phyloP scores from a whole-genome alignment of 2,329 filamentous ascomycete genomes.

The Neonectria magnoliae region DNA sequence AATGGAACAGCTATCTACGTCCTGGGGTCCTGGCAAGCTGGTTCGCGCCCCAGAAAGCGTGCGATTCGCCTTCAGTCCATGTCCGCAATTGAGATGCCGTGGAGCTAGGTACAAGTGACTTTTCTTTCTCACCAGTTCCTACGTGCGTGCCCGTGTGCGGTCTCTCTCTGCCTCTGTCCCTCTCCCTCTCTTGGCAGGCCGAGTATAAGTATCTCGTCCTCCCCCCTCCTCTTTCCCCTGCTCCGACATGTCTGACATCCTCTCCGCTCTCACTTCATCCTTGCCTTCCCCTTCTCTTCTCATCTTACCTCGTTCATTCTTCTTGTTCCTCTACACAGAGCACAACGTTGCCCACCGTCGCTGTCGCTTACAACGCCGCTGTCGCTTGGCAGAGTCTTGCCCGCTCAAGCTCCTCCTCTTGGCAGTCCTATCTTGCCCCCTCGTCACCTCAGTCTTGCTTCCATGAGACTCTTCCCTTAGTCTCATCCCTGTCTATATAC shows the following conservation, averaged over 20 bases:
- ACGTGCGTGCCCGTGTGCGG: not conserved
- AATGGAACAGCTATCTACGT: not conserved
- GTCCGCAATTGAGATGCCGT: not conserved
- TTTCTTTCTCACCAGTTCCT: not conserved
- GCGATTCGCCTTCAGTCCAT: not conserved
- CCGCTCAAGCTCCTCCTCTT: not conserved
- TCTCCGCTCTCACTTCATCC: slow-evolving; percentile 12
- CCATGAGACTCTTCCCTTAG: not conserved
- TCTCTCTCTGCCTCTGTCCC: not conserved
- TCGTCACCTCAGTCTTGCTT: not conserved
- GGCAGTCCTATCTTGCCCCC: not conserved
- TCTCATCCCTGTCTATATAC: not conserved
- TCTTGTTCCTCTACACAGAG: not conserved
- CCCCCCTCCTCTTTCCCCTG: slow-evolving; percentile 25
- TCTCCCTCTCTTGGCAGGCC: slow-evolving; percentile 3
- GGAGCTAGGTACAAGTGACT: slow-evolving; percentile 21
- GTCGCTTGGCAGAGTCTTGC: not conserved
- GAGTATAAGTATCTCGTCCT: slow-evolving; percentile 40
- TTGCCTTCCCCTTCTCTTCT: not conserved
- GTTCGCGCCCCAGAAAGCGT: slow-evolving; percentile 9
- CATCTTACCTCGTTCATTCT: not conserved
- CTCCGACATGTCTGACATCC: slow-evolving; percentile 24
- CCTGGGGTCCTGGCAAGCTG: not conserved
- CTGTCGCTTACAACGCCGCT: not conserved
- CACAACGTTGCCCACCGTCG: not conserved